phyloP scores from a whole-genome alignment of 805 yeast species.

The Saccharomyces cerevisiae region DNA sequence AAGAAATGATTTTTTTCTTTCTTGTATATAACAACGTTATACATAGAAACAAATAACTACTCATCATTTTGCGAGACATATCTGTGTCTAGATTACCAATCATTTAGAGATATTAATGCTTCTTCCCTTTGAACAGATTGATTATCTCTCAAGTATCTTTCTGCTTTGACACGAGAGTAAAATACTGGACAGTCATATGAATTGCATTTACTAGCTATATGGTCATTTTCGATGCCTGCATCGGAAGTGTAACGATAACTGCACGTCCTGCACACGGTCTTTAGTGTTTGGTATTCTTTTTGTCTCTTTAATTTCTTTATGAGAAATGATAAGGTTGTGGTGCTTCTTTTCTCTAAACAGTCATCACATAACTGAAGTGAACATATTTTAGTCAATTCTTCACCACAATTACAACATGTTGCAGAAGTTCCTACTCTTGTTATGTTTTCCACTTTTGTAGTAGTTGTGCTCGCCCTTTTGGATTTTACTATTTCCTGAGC shows the following conservation, averaged over 20 bases:
- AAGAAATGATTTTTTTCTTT: not conserved
- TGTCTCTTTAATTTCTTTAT: conserved; percentile 15
- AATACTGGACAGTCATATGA: conserved; percentile 61
- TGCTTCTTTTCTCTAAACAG: not conserved
- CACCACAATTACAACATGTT: conserved; percentile 15
- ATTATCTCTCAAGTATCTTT: conserved; percentile 22
- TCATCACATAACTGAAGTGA: not conserved
- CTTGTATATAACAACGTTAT: not conserved
- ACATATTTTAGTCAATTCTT: not conserved
- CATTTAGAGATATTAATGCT: conserved; percentile 12
- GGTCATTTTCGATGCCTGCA: conserved; percentile 24
- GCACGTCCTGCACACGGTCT: conserved; percentile 34
- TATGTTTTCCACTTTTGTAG: not conserved
- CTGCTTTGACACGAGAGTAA: conserved; percentile 43
- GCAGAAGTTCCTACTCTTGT: not conserved
- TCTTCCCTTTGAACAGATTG: conserved; percentile 5
- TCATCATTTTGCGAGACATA: not conserved
- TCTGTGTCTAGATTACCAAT: conserved; percentile 11
- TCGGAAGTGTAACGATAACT: conserved; percentile 21
- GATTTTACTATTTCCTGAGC: conserved; percentile 54
- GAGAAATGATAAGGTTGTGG: conserved; percentile 1
- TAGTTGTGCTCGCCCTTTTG: conserved; percentile 1
- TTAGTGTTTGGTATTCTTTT: conserved; percentile 21
- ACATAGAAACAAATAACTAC: not conserved
- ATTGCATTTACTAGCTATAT: conserved; percentile 35